These are phyloP conservation scores for Aspergillus funiculosus DNA, from an alignment of 495 filamentous ascomycete genomes.

Conservation along the genomic window DNA sequence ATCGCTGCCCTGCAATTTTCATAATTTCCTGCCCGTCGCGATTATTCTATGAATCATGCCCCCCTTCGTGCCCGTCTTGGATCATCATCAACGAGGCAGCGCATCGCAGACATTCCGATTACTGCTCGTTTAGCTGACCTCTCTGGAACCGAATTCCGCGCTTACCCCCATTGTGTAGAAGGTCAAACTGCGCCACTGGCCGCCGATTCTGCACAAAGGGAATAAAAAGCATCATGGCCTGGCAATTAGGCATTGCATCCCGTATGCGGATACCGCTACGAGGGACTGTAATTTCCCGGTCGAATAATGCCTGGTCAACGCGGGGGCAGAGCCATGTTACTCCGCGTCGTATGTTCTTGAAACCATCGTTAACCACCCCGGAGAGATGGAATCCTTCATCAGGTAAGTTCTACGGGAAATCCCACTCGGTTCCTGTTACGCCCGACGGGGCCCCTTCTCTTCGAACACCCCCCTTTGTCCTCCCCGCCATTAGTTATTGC, in stretches of 20 bases:
- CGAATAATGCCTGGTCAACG: constrained; percentile 23
- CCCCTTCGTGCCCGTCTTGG: constrained; percentile 2
- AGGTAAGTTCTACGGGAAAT: constrained; percentile 24
- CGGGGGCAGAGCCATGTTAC: constrained; percentile 7
- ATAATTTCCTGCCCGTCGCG: constrained; percentile 7
- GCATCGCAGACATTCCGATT: not conserved
- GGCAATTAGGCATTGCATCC: constrained; percentile 33
- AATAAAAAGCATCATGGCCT: constrained; percentile 25
- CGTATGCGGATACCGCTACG: constrained; percentile 35
- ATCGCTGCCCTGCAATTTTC: constrained; percentile 3
- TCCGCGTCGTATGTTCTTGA: constrained; percentile 20
- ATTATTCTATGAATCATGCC: too few species aligned
- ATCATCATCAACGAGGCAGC: constrained; percentile 9
- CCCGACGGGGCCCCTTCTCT: constrained; percentile 3
- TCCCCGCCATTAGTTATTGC: not conserved
- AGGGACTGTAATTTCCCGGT: constrained; percentile 28
- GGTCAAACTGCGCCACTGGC: constrained; percentile 14
- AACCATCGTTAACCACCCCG: constrained; percentile 22
- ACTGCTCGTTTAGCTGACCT: constrained; percentile 4
- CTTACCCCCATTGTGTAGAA: constrained; percentile 17
- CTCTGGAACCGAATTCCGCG: constrained; percentile 8
- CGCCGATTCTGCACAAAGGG: not conserved
- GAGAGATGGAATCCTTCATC: constrained; percentile 26
- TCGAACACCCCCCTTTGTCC: not conserved
- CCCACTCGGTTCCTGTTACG: not conserved